Evolutionary conservation across 306 rosid genomes (phyloP).

Genomic region (Mucuna pruriens): DNA sequence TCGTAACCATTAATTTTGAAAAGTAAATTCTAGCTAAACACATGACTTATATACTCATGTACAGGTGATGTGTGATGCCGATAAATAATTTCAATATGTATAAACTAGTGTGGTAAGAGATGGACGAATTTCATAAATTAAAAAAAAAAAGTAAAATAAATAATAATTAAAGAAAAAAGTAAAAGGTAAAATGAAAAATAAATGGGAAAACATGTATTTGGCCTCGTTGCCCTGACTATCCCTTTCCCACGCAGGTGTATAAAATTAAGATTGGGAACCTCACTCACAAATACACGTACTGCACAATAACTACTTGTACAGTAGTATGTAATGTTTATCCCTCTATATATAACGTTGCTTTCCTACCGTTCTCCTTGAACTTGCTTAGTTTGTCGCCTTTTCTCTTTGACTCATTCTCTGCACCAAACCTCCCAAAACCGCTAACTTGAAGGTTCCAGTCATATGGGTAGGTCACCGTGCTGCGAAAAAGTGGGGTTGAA

Average conservation of each 20-base stretch:
- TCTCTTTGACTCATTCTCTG: not conserved
- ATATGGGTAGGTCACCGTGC: conserved; percentile 65
- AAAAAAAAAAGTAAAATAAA: no score
- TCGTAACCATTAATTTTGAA: no score
- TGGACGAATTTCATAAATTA: no score
- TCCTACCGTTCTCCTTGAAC: conserved; percentile 8
- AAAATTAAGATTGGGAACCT: conserved; percentile 32
- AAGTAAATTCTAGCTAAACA: no score
- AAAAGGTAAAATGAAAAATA: no score
- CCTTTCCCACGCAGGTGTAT: not conserved
- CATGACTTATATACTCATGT: no score
- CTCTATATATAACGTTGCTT: conserved; percentile 28
- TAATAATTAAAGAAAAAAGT: no score
- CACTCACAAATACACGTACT: conserved; percentile 16
- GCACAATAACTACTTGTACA: conserved; percentile 2
- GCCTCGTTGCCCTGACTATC: not conserved
- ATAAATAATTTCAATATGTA: no score
- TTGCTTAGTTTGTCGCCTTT: not conserved
- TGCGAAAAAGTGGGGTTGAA: conserved; percentile 55
- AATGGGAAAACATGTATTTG: no score
- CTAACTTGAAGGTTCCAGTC: not conserved
- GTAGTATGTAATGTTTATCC: not conserved
- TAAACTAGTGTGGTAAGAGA: no score
- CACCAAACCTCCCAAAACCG: not conserved
- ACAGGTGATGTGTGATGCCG: no score